Evolutionary conservation across 2,329 filamentous ascomycete genomes (phyloP).

Genomic region (Cadophora sp.): DNA sequence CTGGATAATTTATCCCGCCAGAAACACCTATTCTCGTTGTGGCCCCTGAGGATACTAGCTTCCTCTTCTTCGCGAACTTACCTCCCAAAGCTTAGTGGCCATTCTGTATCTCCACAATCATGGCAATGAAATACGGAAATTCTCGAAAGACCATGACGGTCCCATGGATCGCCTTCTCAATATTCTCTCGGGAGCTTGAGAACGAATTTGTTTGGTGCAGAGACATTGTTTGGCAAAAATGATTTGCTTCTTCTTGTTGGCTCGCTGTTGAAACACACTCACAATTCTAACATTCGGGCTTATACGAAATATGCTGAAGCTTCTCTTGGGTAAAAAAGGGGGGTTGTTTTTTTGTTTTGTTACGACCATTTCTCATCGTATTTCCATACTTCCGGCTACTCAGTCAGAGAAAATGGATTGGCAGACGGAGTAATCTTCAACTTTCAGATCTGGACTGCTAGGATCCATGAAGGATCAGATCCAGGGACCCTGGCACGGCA

Average conservation of each 20-base stretch:
- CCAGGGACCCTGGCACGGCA: background rate
- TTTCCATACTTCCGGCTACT: background rate
- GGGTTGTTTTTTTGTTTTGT: too few species aligned
- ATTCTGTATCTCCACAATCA: background rate
- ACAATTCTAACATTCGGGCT: background rate
- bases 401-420: background rate
- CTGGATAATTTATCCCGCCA: background rate
- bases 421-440: background rate
- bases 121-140: background rate
- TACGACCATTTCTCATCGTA: background rate
- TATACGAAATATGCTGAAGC: background rate
- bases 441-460: background rate
- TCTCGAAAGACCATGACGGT: background rate
- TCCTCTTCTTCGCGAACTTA: background rate
- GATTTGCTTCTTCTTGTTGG: too few species aligned
- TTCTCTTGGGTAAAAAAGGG: too few species aligned
- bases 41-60: background rate
- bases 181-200: background rate
- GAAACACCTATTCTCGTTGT: background rate
- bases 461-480: background rate
- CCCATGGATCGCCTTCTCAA: background rate
- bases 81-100: conserved; percentile 4
- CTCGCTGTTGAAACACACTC: too few species aligned
- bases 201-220: too few species aligned
- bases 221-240: too few species aligned